These are phyloP conservation scores for Penicillium riverlandense DNA, from an alignment of 495 filamentous ascomycete species.

Conservation along the genomic window DNA sequence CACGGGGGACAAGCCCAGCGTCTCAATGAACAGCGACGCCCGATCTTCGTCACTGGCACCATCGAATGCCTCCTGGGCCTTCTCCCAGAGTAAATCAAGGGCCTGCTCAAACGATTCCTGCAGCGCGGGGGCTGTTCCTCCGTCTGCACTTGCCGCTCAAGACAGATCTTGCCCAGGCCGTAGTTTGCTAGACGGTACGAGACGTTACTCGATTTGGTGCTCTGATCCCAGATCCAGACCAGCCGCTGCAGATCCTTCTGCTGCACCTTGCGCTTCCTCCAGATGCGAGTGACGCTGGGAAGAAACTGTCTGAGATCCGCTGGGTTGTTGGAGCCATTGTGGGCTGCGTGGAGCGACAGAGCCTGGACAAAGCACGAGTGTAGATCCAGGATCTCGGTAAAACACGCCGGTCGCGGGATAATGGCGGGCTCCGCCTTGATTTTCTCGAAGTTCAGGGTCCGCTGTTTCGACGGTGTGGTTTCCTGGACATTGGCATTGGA, in stretches of 20 bases:
- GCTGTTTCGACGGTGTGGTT: conserved; percentile 26
- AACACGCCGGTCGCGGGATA: conserved; percentile 20
- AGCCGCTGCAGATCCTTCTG: conserved; percentile 37
- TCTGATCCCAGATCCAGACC: conserved; percentile 33
- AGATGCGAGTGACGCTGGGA: conserved; percentile 31
- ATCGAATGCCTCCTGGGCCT: conserved; percentile 23
- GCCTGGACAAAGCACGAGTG: conserved; percentile 35
- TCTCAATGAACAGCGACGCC: conserved; percentile 17
- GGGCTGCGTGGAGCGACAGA: conserved; percentile 32
- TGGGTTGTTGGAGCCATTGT: conserved; percentile 28
- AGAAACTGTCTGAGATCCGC: conserved; percentile 37
- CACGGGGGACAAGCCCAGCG: conserved; percentile 27
- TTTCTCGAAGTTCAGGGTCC: conserved; percentile 17
- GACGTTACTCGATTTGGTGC: conserved; percentile 10
- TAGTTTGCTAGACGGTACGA: conserved; percentile 36
- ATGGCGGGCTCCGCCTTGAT: conserved; percentile 7
- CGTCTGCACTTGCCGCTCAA: conserved; percentile 15
- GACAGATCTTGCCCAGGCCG: conserved; percentile 34
- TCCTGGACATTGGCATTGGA: conserved; percentile 2
- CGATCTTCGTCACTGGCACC: conserved; percentile 18
- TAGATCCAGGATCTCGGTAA: conserved; percentile 29
- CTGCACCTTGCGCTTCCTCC: conserved; percentile 42
- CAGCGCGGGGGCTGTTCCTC: conserved; percentile 20
- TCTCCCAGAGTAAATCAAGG: conserved; percentile 32
- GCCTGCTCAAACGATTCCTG: conserved; percentile 33